Evolutionary conservation across 176 grass and related monocot genomes (phyloP), one percentile per base, ranked within the genome.

Genomic region (Cocos nucifera): DNA sequence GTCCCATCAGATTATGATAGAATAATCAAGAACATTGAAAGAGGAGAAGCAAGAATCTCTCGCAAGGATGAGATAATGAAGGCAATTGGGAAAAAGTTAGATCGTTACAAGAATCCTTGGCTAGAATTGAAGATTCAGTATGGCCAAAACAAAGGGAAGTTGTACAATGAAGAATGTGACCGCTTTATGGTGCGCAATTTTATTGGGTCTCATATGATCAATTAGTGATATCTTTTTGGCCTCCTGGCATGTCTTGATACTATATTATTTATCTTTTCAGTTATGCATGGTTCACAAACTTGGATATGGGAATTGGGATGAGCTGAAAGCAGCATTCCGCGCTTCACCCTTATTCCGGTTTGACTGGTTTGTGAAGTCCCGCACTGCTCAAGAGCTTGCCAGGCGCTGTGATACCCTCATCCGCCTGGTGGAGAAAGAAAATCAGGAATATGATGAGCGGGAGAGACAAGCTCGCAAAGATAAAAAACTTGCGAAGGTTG

Each of bases 331-430:
- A 52, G 87, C 93, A 6, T 98, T 92, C 26, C 83, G 93, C 17
- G 85, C 70, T 55, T 98, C 93, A 15, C 84, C 87, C 10, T 78
- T 92, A 69, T 98, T 98, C 54, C 84, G 93, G 10, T 98, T 98
- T n/a, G 93, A 98, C 60, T 98, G 93, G 93, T 98, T 98, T 81
- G 93, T 98, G 63, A 98, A 98, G 68, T 92, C 93, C 0, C 89
- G 93, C 21, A 98, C 87, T 50, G 77, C 81, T 5, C 93, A 98
- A 77, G 93, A 98, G 70, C 78, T 98, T 65, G 81, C 87, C 64
- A 85, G 93, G 73, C 72, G 93, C 15, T 98, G 93, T 70, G 93
- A 98, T 74, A 92, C 87, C 1, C 87, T 98, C 65, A 88, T 98
- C 69, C 84, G 93, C 3, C 74, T 98, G 10, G 81, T 98, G 12